Conservation (phyloP, 2,329 filamentous ascomycete genomes). For the Aspergillus costaricaensis region DNA sequence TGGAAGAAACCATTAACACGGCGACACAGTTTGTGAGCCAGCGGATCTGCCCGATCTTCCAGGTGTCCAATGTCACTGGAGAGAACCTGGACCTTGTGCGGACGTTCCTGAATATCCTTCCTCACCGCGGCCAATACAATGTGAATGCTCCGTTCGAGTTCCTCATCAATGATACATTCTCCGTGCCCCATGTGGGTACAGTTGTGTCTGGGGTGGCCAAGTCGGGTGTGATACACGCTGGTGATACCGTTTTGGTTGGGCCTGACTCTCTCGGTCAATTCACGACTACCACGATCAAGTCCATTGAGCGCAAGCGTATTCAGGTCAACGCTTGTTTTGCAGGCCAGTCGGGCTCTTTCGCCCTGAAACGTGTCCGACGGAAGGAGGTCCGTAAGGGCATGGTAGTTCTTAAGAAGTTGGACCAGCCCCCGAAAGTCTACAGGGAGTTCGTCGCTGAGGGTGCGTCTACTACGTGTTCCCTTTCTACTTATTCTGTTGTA, state of each 20-base stretch:
- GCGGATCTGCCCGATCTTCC: constrained; percentile 94
- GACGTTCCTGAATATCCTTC: constrained; percentile 91
- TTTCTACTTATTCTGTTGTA: neutral
- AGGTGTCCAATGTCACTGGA: constrained; percentile 96
- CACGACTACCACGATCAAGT: constrained; percentile 79
- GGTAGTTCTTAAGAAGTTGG: constrained; percentile 86
- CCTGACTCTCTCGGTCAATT: constrained; percentile 92
- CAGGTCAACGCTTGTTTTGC: constrained; percentile 83
- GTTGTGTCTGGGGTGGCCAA: constrained; percentile 95
- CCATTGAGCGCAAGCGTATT: constrained; percentile 93
- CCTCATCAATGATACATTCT: constrained; percentile 96
- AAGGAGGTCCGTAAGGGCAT: constrained; percentile 97
- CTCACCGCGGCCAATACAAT: constrained; percentile 92
- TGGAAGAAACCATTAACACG: constrained; percentile 90
- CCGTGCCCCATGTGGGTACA: constrained; percentile 93
- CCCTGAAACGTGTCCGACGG: constrained; percentile 79
- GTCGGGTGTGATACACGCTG: constrained; percentile 80
- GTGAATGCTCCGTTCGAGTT: constrained; percentile 88
- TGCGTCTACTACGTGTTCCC: constrained; percentile 35
- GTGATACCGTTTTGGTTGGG: constrained; percentile 85
- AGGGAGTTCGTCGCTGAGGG: constrained; percentile 78
- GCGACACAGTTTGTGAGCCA: constrained; percentile 94
- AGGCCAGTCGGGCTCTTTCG: constrained; percentile 90
- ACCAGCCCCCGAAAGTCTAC: constrained; percentile 72
- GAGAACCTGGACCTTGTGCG: constrained; percentile 87